Evolutionary conservation across 345 rosid species (phyloP), one percentile per base, ranked within the genome.

Genomic region (Syzygium aromaticum): DNA sequence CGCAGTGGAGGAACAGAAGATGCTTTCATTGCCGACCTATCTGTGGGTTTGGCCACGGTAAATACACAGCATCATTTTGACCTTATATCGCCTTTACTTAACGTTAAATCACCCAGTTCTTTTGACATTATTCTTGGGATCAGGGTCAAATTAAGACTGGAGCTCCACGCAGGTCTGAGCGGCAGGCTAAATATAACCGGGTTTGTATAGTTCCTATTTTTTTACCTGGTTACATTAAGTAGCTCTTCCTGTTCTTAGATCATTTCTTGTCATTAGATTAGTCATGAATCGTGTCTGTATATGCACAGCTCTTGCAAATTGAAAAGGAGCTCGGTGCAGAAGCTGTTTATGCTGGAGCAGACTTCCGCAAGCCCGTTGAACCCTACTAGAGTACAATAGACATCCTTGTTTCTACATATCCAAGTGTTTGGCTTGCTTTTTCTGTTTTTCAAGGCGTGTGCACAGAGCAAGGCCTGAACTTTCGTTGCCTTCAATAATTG

Each of bases 101-200:
- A 82, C 0, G 0, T 2, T 59, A 5, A 59, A 59, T 7, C 1
- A 6, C 27, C 17, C 30, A 27, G 1, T 59, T n/a, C 46, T 16
- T 15, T 61, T 22, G 77, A 11, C 7, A 46, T 86, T 52, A 38
- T 59, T 38, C 28, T 21, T 56, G n/a, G 61, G 23, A 86, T 28
- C 93, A 97, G 99, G 99, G 98, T 64, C 99, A 97, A 90, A 97
- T 97, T 86, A 97, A 98, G 91, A 98, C 99, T 0, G 99, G 96
- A 85, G 99, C 99, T 54, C 98, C 99, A 38, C 92, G 99, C 95
- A 92, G 99, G 88, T 97, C 99, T 1, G 96, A 98, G 93, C 94
- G 99, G 88, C 96, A 94, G 73, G 98, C 99, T 6, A 98, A 98
- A 59, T 98, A 98, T 90, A 98, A 96, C 86, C 99, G 96, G 98